Evolutionary conservation across 805 yeast species (phyloP).

Genomic region (Hanseniaspora clermontiae): DNA sequence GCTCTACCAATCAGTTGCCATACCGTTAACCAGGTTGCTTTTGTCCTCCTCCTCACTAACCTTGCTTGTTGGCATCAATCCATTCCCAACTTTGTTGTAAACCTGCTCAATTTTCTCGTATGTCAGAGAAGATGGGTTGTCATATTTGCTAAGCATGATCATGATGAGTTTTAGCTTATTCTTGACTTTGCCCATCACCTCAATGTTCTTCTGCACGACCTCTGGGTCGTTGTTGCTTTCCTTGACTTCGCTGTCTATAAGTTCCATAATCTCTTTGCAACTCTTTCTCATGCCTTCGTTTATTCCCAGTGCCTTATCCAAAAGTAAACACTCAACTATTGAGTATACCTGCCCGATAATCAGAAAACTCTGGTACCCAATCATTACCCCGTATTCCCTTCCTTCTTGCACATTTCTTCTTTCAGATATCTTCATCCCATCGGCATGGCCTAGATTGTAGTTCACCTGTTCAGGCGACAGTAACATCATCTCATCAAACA

Average conservation of each 20-base stretch:
- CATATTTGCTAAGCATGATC: not conserved
- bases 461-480: slow-evolving; percentile 9
- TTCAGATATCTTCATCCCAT: not conserved
- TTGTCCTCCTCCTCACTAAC: not conserved
- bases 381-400: slow-evolving; percentile 8
- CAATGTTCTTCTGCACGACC: not conserved
- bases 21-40: not conserved
- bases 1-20: slow-evolving; percentile 1
- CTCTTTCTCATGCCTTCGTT: not conserved
- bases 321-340: not conserved
- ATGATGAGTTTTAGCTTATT: not conserved
- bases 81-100: slow-evolving; percentile 8
- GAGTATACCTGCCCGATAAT: not conserved
- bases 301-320: not conserved
- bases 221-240: not conserved
- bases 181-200: not conserved
- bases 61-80: slow-evolving; percentile 1
- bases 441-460: slow-evolving; percentile 3
- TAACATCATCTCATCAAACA: slow-evolving; percentile 2
- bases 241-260: not conserved
- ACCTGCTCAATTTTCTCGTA: not conserved
- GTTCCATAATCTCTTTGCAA: not conserved
- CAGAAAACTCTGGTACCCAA: slow-evolving; percentile 8
- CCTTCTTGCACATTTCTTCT: slow-evolving; percentile 7
- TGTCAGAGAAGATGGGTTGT: not conserved